Evolutionary conservation across 2,329 filamentous ascomycete species (phyloP).

Genomic region (Scleromitrula shiraiana): DNA sequence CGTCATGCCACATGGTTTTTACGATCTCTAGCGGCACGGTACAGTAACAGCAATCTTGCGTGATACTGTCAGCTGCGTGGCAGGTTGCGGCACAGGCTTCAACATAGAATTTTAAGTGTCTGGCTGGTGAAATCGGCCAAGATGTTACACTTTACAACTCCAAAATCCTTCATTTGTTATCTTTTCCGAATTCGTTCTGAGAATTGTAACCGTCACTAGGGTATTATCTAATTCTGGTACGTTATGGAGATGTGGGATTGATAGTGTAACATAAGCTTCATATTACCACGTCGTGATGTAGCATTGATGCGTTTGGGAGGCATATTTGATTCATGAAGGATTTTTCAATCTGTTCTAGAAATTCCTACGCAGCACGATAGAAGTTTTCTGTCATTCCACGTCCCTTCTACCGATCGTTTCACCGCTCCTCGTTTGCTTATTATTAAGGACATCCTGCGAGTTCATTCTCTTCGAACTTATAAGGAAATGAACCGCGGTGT

Average conservation of each 20-base stretch:
- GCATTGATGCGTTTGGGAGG: constrained; percentile 2
- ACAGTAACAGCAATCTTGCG: constrained; percentile 11
- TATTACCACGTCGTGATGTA: constrained; percentile 2
- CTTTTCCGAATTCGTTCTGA: neutral
- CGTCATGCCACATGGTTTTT: constrained; percentile 9
- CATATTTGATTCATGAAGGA: constrained; percentile 4
- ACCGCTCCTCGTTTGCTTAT: constrained; percentile 3
- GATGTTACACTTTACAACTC: constrained; percentile 1
- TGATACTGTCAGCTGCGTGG: constrained; percentile 12
- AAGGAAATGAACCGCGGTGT: neutral
- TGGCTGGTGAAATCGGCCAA: constrained; percentile 1
- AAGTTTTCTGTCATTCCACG: neutral
- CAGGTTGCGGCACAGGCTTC: constrained; percentile 3
- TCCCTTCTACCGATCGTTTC: neutral
- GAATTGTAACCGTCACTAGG: neutral
- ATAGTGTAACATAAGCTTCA: constrained; percentile 10
- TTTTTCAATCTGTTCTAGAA: neutral
- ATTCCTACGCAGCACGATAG: constrained; percentile 3
- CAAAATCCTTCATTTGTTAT: constrained; percentile 1
- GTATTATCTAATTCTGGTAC: neutral
- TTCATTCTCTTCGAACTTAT: neutral
- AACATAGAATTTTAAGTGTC: neutral
- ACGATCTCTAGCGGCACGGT: constrained; percentile 9
- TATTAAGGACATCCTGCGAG: constrained; percentile 3
- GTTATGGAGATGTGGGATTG: neutral